Conservation (phyloP, 768 basidiomycete species). For the Dacryopinax spathularia region DNA sequence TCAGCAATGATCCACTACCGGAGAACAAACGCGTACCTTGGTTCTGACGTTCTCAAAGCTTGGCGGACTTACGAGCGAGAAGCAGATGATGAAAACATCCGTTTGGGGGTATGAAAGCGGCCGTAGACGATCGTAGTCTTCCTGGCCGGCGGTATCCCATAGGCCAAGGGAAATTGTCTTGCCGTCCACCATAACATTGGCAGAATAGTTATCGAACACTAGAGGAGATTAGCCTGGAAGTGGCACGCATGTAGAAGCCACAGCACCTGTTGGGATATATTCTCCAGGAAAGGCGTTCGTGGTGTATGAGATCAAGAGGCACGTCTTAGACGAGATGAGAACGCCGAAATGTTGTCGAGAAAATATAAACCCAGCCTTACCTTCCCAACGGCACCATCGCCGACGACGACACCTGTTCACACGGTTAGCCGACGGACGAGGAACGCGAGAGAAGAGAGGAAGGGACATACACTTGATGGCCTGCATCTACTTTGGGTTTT, state of each 20-base stretch:
- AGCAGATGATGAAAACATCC: slow-evolving; percentile 98
- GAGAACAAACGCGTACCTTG: slow-evolving; percentile 46
- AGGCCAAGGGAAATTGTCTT: slow-evolving; percentile 96
- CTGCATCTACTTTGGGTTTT: slow-evolving; percentile 41
- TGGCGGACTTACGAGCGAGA: slow-evolving; percentile 93
- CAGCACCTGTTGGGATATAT: slow-evolving; percentile 84
- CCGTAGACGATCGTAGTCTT: slow-evolving; percentile 95
- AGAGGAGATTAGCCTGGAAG: slow-evolving; percentile 6
- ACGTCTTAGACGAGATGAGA: slow-evolving; percentile 47
- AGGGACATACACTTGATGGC: slow-evolving; percentile 72
- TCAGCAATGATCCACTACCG: background rate
- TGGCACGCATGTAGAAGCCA: background rate
- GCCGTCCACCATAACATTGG: slow-evolving; percentile 97
- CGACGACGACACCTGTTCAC: slow-evolving; percentile 80
- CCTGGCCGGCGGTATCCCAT: slow-evolving; percentile 99
- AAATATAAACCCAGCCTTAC: slow-evolving; percentile 29
- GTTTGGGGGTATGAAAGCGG: slow-evolving; percentile 98
- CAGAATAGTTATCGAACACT: slow-evolving; percentile 99
- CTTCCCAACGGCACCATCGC: slow-evolving; percentile 98
- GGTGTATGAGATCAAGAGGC: slow-evolving; percentile 97
- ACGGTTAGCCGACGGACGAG: slow-evolving; percentile 9
- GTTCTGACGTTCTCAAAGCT: slow-evolving; percentile 98
- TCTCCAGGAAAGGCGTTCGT: slow-evolving; percentile 88
- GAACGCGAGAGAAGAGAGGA: background rate
- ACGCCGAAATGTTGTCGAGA: slow-evolving; percentile 13